phyloP scores from a whole-genome alignment of 208 protist species.

The Trypanosoma lewisi region DNA sequence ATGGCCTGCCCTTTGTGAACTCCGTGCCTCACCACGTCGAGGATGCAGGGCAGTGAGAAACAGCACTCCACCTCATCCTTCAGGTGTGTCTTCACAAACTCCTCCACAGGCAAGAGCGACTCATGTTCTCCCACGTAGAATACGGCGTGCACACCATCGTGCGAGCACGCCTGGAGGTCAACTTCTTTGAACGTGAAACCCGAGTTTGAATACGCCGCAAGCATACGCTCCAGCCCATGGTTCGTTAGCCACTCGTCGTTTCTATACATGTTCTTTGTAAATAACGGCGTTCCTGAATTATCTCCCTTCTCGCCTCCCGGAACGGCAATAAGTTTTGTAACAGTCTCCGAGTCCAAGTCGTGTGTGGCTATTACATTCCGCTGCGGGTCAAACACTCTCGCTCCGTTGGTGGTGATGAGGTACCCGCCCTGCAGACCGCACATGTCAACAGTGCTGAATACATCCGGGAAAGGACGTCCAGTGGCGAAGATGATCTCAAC shows the following conservation, averaged over 20 bases:
- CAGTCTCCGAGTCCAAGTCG: conserved; percentile 36
- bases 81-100: conserved; percentile 32
- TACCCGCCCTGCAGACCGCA: conserved; percentile 44
- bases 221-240: conserved; percentile 47
- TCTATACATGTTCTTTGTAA: conserved; percentile 51
- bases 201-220: conserved; percentile 40
- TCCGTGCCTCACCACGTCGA: conserved; percentile 25
- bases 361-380: conserved; percentile 29
- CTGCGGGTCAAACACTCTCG: conserved; percentile 46
- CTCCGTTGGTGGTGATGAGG: conserved; percentile 79
- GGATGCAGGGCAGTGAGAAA: conserved; percentile 32
- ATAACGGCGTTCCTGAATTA: neutral
- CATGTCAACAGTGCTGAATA: conserved; percentile 51
- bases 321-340: conserved; percentile 51
- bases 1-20: conserved; percentile 54
- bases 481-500: conserved; percentile 60
- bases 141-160: conserved; percentile 36
- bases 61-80: conserved; percentile 27
- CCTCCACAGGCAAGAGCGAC: conserved; percentile 29
- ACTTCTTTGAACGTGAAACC: conserved; percentile 49
- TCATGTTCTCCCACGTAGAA: conserved; percentile 34
- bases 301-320: conserved; percentile 1
- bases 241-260: conserved; percentile 52
- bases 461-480: conserved; percentile 59
- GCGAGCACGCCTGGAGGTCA: conserved; percentile 1